Evolutionary conservation across 306 rosid species (phyloP).

Genomic region (Canavalia gladiata): DNA sequence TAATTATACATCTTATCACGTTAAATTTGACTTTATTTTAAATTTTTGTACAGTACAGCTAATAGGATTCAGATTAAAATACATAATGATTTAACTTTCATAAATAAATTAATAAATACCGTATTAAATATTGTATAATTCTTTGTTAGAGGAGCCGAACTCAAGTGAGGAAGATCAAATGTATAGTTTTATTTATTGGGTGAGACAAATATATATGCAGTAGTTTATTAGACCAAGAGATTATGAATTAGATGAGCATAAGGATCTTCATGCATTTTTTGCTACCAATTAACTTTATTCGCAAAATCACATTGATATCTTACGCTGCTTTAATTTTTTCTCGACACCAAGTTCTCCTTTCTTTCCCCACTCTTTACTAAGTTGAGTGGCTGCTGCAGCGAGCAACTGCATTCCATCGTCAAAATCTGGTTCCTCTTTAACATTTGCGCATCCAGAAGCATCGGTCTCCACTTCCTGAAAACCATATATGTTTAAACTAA

Average conservation of each 20-base stretch:
- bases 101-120: too few relatives aligned
- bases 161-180: background rate
- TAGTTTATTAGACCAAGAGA: background rate
- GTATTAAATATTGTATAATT: too few relatives aligned
- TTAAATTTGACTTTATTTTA: too few relatives aligned
- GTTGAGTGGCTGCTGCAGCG: background rate
- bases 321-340: background rate
- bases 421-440: background rate
- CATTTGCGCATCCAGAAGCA: background rate
- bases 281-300: background rate
- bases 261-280: background rate
- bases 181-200: background rate
- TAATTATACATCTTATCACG: too few relatives aligned
- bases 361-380: background rate
- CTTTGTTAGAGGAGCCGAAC: too few relatives aligned
- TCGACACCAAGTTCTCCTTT: background rate
- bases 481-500: too few relatives aligned
- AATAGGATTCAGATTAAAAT: too few relatives aligned
- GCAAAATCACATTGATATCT: background rate
- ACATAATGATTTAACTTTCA: too few relatives aligned
- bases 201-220: too few relatives aligned
- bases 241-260: background rate
- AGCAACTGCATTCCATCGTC: constrained; percentile 18
- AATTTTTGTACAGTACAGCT: too few relatives aligned
- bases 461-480: constrained; percentile 26